phyloP scores from a whole-genome alignment of 2,329 filamentous ascomycete species.

The Orbilia oligospora region DNA sequence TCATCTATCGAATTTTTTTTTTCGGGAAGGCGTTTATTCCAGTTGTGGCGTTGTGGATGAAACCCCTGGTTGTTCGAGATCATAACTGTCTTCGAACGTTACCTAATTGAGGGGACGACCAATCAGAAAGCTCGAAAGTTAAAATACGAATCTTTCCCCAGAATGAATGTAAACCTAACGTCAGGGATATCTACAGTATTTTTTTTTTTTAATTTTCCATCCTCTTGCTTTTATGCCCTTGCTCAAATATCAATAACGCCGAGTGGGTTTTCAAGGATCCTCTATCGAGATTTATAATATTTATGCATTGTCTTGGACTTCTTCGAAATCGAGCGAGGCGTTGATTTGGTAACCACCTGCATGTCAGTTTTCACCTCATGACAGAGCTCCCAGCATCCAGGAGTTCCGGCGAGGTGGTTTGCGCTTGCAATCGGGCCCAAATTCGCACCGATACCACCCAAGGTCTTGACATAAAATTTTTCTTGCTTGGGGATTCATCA shows the following conservation, averaged over 20 bases:
- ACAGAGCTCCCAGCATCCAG: constrained; percentile 1
- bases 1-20: constrained; percentile 8
- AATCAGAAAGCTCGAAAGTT: background rate
- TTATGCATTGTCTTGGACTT: background rate
- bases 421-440: background rate
- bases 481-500: constrained; percentile 2
- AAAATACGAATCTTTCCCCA: background rate
- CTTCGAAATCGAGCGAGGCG: background rate
- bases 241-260: background rate
- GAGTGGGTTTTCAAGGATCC: constrained; percentile 2
- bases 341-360: background rate
- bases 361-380: too few species aligned
- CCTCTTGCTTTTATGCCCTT: constrained; percentile 7
- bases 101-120: background rate
- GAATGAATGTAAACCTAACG: background rate
- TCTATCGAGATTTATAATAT: background rate
- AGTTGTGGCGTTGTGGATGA: constrained; percentile 12
- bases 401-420: background rate
- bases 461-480: constrained; percentile 14
- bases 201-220: constrained; percentile 6
- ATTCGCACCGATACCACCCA: background rate
- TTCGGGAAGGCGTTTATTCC: background rate
- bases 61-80: constrained; percentile 23
- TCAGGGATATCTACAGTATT: constrained; percentile 1
- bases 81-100: background rate